Evolutionary conservation across 2,329 filamentous ascomycete genomes (phyloP), one percentile per base, ranked within the genome.

Genomic region (Dactylonectria macrodidyma): DNA sequence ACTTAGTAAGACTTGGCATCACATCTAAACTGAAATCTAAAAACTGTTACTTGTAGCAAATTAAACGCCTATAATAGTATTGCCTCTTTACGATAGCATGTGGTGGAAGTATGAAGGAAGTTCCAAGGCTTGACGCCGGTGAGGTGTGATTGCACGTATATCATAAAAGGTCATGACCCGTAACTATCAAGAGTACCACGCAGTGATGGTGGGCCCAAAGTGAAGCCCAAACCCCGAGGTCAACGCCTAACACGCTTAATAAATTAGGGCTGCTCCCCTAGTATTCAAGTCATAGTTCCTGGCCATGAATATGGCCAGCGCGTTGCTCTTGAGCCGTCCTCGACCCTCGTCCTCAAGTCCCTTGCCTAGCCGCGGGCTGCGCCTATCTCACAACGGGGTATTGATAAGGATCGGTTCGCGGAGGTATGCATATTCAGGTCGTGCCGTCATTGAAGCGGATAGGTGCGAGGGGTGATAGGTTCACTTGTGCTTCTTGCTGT

Each of bases 401-500:
- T 54, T 55, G n/a, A 38, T 26, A 24, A 50, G n/a, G 22, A 26
- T 65, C 24, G 44, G 14, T 14, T 51, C 24, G 44, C n/a, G 36
- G 46, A 12, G 33, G n/a, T 51, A 26, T 36, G 24, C 9, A 63
- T 48, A 22, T 30, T 50, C 56, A 33, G 46, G n/a, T 55, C 34
- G 19, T 36, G n/a, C 33, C 10, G 33, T 33, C 51, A 33, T 54
- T 36, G 36, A 50, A 65, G 30, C 30, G 46, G 41, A 58, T 34
- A 47, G 36, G 61, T 48, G 62, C 47, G 34, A 59, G 26, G 41
- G 55, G 30, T 12, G 19, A 36, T 46, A 41, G 46, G 38, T 36
- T 68, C 61, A 76, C 54, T 75, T 76, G 66, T 47, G 66, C 66
- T 76, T 75, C 59, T 76, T 76, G 48, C 71, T 76, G 50, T 14